phyloP scores from a whole-genome alignment of 768 basidiomycete genomes.

The Pisolithus marmoratus region DNA sequence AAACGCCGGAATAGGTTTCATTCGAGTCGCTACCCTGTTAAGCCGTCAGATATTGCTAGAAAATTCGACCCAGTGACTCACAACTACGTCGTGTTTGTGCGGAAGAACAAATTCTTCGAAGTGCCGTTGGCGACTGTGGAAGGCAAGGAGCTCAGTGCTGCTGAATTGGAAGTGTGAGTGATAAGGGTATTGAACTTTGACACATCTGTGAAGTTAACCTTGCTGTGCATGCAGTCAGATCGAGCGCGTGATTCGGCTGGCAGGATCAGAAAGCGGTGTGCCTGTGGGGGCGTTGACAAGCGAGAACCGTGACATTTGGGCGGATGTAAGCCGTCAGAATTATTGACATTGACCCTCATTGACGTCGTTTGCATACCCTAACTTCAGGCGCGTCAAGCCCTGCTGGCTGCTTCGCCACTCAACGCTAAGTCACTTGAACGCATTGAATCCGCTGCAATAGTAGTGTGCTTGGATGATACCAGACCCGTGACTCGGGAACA shows the following conservation, averaged over 20 bases:
- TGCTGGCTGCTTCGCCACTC: conserved; percentile 55
- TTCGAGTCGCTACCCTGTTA: conserved; percentile 78
- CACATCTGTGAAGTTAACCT: conserved; percentile 5
- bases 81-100: conserved; percentile 86
- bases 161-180: conserved; percentile 71
- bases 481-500: conserved; percentile 78
- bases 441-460: conserved; percentile 86
- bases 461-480: conserved; percentile 82
- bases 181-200: neutral
- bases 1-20: conserved; percentile 64
- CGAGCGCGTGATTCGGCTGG: conserved; percentile 57
- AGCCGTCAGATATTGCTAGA: conserved; percentile 74
- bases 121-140: conserved; percentile 62
- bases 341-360: neutral
- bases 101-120: conserved; percentile 88
- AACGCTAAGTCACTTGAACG: conserved; percentile 68
- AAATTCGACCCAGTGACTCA: conserved; percentile 72
- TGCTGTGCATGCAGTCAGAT: conserved; percentile 44
- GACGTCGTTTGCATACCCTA: neutral
- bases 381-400: conserved; percentile 47
- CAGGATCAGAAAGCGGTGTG: conserved; percentile 41
- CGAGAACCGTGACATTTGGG: conserved; percentile 88
- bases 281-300: conserved; percentile 81
- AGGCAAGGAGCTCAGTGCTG: conserved; percentile 68
- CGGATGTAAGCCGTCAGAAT: conserved; percentile 60